A percentile compares a stretch with the other conserved stretches of the same genome.
These are phyloP conservation scores for Trichoderma simmonsii DNA, from an alignment of 2,329 filamentous ascomycete genomes.

Conservation along the genomic window DNA sequence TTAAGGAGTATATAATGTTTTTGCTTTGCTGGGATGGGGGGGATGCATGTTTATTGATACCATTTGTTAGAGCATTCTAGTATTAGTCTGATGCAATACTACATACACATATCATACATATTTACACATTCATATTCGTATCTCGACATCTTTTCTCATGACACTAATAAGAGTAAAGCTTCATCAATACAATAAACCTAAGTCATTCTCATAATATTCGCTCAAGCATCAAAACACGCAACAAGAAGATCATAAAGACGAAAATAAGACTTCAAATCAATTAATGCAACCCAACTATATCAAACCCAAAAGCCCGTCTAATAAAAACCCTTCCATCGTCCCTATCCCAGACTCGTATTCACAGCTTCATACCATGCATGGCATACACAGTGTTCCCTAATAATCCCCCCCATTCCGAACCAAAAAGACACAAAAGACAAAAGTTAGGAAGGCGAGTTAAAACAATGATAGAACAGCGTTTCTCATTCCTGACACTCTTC, in stretches of 20 bases:
- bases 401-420: not conserved
- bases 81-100: not conserved
- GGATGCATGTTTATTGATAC: not conserved
- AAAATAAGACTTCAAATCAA: not conserved
- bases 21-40: not conserved
- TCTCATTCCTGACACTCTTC: not conserved
- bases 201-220: too few species aligned
- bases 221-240: too few species aligned
- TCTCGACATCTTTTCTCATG: not conserved
- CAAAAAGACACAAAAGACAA: not conserved
- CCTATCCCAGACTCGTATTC: not conserved
- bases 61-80: conserved; percentile 6
- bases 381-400: not conserved
- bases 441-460: not conserved
- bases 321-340: not conserved
- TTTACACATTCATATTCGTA: not conserved
- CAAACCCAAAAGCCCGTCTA: not conserved
- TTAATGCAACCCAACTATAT: not conserved
- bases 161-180: not conserved
- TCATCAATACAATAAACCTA: not conserved
- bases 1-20: not conserved
- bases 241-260: not conserved
- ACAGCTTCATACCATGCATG: not conserved
- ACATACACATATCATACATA: not conserved
- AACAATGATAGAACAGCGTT: not conserved